These are phyloP conservation scores for Fraxinus greggii DNA, from an alignment of 305 asterid species.

Conservation along the genomic window DNA sequence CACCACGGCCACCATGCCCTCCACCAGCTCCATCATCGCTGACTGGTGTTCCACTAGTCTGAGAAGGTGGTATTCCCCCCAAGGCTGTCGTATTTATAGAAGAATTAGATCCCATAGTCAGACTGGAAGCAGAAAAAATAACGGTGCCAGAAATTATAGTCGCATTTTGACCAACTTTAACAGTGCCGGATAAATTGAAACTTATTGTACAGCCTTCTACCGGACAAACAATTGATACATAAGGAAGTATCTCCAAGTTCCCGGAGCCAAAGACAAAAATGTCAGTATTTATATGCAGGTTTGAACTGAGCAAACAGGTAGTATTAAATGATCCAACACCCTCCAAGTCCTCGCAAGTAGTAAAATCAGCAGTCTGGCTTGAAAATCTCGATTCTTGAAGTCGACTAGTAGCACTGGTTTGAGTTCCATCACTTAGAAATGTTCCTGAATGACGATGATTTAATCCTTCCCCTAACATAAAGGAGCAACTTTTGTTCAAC, in stretches of 20 bases:
- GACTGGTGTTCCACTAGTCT: conserved; percentile 94
- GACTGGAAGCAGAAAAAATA: conserved; percentile 50
- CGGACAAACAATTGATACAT: conserved; percentile 70
- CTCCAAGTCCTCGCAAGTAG: conserved; percentile 81
- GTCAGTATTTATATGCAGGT: conserved; percentile 44
- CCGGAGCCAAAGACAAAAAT: conserved; percentile 64
- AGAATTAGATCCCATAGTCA: conserved; percentile 67
- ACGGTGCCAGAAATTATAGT: conserved; percentile 77
- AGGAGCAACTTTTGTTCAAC: conserved; percentile 29
- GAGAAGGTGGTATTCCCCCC: conserved; percentile 89
- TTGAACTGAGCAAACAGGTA: conserved; percentile 69
- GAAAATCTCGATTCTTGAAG: conserved; percentile 27
- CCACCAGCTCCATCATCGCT: conserved; percentile 93
- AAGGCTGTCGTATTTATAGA: conserved; percentile 68
- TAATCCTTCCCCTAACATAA: conserved; percentile 30
- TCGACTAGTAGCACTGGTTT: conserved; percentile 16
- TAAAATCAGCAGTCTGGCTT: conserved; percentile 28
- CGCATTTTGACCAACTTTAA: conserved; percentile 71
- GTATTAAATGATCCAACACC: conserved; percentile 88
- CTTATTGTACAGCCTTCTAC: conserved; percentile 71
- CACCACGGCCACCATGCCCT: conserved; percentile 99
- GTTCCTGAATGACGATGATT: conserved; percentile 26
- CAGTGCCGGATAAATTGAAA: conserved; percentile 77
- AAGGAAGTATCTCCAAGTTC: conserved; percentile 78
- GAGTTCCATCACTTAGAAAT: conserved; percentile 33